Conservation (phyloP, 768 basidiomycete genomes). For the Fibroporia radiculosa region DNA sequence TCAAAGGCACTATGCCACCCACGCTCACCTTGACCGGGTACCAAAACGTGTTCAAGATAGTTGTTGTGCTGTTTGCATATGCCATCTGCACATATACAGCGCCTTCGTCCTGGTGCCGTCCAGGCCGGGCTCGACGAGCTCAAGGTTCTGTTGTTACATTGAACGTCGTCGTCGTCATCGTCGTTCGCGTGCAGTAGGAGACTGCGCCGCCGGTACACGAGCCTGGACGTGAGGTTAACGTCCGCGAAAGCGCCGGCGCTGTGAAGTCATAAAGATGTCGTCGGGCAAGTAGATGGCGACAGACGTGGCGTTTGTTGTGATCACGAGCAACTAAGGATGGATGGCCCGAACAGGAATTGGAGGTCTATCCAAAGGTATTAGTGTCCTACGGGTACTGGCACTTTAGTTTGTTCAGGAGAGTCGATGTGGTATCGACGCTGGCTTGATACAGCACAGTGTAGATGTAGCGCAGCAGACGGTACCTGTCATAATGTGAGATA, state of each 20-base stretch:
- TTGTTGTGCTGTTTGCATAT: slow-evolving; percentile 21
- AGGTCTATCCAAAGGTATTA: slow-evolving; percentile 52
- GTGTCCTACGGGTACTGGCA: slow-evolving; percentile 60
- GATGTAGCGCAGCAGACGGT: slow-evolving; percentile 63
- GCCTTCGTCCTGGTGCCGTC: slow-evolving; percentile 43
- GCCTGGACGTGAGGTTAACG: slow-evolving; percentile 50
- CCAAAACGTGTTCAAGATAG: slow-evolving; percentile 22
- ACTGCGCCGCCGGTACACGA: slow-evolving; percentile 55
- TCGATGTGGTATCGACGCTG: slow-evolving; percentile 47
- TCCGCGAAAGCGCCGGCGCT: slow-evolving; percentile 39
- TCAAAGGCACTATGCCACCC: slow-evolving; percentile 26
- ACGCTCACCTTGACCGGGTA: slow-evolving; percentile 24
- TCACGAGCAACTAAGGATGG: slow-evolving; percentile 62
- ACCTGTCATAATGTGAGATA: too few species aligned
- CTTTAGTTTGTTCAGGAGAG: slow-evolving; percentile 57
- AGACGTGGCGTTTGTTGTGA: slow-evolving; percentile 48
- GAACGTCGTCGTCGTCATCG: slow-evolving; percentile 57
- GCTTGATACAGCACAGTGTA: slow-evolving; percentile 65
- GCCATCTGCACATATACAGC: slow-evolving; percentile 41
- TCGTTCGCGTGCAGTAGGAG: slow-evolving; percentile 46
- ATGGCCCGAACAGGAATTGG: slow-evolving; percentile 64
- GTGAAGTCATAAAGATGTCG: slow-evolving; percentile 61
- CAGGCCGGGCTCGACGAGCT: slow-evolving; percentile 48
- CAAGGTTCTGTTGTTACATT: slow-evolving; percentile 47
- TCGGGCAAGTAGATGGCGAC: slow-evolving; percentile 56